A percentile compares a stretch with the other conserved stretches of the same genome.
Conservation (phyloP, 2,329 filamentous ascomycete species). For the Cadophora gregata region DNA sequence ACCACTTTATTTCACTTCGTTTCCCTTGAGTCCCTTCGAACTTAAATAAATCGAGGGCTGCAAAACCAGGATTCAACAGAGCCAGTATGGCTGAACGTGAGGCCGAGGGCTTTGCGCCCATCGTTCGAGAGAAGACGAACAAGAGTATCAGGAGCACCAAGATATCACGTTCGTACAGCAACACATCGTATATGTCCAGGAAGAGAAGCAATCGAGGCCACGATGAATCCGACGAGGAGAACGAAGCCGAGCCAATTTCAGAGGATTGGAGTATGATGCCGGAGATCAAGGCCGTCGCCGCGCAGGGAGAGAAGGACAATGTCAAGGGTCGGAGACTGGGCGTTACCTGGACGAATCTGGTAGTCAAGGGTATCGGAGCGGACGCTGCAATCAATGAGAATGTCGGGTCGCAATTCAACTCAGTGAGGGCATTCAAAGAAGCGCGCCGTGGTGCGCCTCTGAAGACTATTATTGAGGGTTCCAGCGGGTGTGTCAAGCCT, state of each 20-base stretch:
- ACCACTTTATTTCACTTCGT: background rate
- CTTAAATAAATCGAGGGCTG: background rate
- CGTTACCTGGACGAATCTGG: constrained; percentile 42
- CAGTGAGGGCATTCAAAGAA: constrained; percentile 41
- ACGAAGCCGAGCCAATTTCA: constrained; percentile 30
- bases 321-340: constrained; percentile 44
- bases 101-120: constrained; percentile 13
- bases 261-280: constrained; percentile 42
- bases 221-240: constrained; percentile 35
- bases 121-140: constrained; percentile 13
- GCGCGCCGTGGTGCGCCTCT: constrained; percentile 66
- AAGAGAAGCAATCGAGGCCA: constrained; percentile 28
- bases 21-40: background rate
- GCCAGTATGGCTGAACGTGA: constrained; percentile 12
- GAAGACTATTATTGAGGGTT: constrained; percentile 68
- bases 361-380: constrained; percentile 42
- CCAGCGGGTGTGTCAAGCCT: constrained; percentile 72
- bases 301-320: constrained; percentile 37
- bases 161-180: constrained; percentile 26
- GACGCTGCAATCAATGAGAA: constrained; percentile 43
- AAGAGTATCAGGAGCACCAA: constrained; percentile 2
- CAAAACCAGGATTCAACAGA: background rate
- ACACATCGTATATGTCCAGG: constrained; percentile 30
- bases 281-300: constrained; percentile 35
- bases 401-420: constrained; percentile 39